Conservation (phyloP, 805 yeast genomes). For the Candida boidinii region DNA sequence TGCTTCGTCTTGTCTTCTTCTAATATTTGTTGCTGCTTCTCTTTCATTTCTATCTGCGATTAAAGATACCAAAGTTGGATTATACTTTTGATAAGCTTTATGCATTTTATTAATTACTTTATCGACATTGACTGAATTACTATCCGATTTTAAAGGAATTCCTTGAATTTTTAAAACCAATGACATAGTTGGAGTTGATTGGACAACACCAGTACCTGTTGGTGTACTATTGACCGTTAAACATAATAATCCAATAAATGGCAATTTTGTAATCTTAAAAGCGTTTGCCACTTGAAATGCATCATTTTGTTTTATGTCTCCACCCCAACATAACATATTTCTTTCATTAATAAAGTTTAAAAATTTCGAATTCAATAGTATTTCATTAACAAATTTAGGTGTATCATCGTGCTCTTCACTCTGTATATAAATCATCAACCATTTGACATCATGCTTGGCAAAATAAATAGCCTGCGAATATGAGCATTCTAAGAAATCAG, state of each 20-base stretch:
- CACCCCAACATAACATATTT: slow-evolving; percentile 76
- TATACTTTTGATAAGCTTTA: slow-evolving; percentile 37
- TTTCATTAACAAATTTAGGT: slow-evolving; percentile 38
- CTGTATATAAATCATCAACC: slow-evolving; percentile 66
- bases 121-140: too few species aligned
- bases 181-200: slow-evolving; percentile 48
- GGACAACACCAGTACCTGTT: slow-evolving; percentile 48
- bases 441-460: slow-evolving; percentile 63
- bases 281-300: slow-evolving; percentile 76
- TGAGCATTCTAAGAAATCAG: slow-evolving; percentile 57
- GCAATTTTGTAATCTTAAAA: slow-evolving; percentile 62
- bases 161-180: slow-evolving; percentile 62
- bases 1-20: slow-evolving; percentile 70
- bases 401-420: slow-evolving; percentile 65
- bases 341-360: slow-evolving; percentile 37
- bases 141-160: slow-evolving; percentile 28
- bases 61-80: slow-evolving; percentile 50
- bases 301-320: slow-evolving; percentile 73
- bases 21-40: slow-evolving; percentile 46
- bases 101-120: slow-evolving; percentile 30
- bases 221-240: slow-evolving; percentile 48
- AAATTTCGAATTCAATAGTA: slow-evolving; percentile 45
- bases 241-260: slow-evolving; percentile 74
- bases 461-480: slow-evolving; percentile 70
- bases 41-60: slow-evolving; percentile 57